phyloP scores from a whole-genome alignment of 2,329 filamentous ascomycete species.

The Bipolaris zeicola region DNA sequence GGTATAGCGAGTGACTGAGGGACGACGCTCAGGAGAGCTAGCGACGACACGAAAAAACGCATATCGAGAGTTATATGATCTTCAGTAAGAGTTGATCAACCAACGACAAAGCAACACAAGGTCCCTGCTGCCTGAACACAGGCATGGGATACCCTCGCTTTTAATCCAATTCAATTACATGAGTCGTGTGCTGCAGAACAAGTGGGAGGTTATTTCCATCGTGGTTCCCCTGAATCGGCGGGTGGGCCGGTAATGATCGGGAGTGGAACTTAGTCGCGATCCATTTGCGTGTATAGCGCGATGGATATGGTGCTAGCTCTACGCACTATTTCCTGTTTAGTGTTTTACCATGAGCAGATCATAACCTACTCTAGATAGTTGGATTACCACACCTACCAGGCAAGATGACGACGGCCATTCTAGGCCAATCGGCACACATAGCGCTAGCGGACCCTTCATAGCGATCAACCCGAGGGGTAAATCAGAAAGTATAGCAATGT shows the following conservation, averaged over 20 bases:
- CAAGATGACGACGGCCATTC: too few species aligned
- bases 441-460: not conserved
- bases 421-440: not conserved
- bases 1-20: constrained; percentile 12
- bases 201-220: not conserved
- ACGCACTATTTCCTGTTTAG: too few species aligned
- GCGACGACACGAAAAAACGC: constrained; percentile 12
- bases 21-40: constrained; percentile 21
- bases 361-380: not conserved
- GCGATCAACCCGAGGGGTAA: not conserved
- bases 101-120: not conserved
- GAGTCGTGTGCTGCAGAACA: constrained; percentile 6
- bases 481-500: not conserved
- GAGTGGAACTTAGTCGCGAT: constrained; percentile 4
- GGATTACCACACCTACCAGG: not conserved
- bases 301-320: not conserved
- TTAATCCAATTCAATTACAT: not conserved
- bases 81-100: not conserved
- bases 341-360: not conserved
- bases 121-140: not conserved
- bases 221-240: constrained; percentile 1
- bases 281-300: constrained; percentile 2
- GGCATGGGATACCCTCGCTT: not conserved
- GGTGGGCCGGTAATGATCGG: not conserved
- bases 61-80: constrained; percentile 4